These are phyloP conservation scores for Aspergillus campestris DNA, from an alignment of 495 filamentous ascomycete genomes.

Conservation along the genomic window DNA sequence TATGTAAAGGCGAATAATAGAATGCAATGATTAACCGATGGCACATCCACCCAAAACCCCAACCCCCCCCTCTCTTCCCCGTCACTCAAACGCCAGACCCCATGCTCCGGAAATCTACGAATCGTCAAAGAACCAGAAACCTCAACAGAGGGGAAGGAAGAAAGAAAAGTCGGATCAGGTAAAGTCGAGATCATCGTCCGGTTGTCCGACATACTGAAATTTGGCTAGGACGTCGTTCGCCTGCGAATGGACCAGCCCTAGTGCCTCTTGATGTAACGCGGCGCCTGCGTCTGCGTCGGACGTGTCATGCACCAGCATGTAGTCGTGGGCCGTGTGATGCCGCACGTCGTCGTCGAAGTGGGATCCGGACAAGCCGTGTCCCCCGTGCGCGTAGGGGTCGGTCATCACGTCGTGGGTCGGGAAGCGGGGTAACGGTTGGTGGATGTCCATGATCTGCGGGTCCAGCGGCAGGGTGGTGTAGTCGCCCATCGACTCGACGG, in stretches of 20 bases:
- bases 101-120: too few species aligned
- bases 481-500: constrained; percentile 30
- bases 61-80: too few species aligned
- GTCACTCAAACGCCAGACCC: too few species aligned
- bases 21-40: too few species aligned
- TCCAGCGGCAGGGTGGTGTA: constrained; percentile 37
- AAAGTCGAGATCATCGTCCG: constrained; percentile 35
- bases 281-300: constrained; percentile 23
- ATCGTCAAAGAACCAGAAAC: too few species aligned
- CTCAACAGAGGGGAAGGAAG: too few species aligned
- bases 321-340: constrained; percentile 31
- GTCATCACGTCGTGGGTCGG: constrained; percentile 31
- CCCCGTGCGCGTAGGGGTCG: constrained; percentile 24
- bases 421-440: constrained; percentile 31
- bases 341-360: constrained; percentile 36
- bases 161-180: constrained; percentile 15
- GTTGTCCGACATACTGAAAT: constrained; percentile 34
- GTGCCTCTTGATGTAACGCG: constrained; percentile 29
- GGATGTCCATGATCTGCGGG: constrained; percentile 37
- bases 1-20: too few species aligned
- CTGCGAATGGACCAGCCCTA: constrained; percentile 34
- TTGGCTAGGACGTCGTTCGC: constrained; percentile 33
- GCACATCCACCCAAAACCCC: too few species aligned
- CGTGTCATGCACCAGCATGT: constrained; percentile 39
- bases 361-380: constrained; percentile 20